Conservation (phyloP, 352 stramenopile genomes). For the Globisporangium takayamanum region DNA sequence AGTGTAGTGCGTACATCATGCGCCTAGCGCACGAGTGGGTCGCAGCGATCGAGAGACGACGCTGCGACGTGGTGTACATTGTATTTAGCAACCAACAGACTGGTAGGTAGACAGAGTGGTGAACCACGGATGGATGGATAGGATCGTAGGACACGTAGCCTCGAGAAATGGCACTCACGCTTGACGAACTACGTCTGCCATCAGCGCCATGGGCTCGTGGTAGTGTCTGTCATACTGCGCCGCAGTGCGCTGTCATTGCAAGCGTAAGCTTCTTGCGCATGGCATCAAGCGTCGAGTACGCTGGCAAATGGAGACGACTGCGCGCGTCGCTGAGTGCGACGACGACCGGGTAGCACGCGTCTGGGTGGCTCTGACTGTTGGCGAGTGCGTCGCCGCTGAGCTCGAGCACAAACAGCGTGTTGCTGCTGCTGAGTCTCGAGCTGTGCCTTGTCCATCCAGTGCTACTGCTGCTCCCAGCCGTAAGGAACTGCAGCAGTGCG, state of each 20-base stretch:
- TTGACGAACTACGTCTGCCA: no score
- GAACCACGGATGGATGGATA: neutral
- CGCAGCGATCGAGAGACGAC: neutral
- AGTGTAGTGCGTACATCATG: neutral
- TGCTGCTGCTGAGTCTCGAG: neutral
- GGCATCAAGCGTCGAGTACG: conserved; percentile 40
- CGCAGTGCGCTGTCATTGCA: conserved; percentile 35
- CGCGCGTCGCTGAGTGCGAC: conserved; percentile 17
- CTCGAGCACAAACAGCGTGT: conserved; percentile 30
- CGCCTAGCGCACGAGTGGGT: no score
- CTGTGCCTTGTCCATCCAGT: neutral
- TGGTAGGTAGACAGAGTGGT: neutral
- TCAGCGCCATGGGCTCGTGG: neutral
- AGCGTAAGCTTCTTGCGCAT: conserved; percentile 58
- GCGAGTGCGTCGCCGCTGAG: conserved; percentile 29
- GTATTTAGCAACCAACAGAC: conserved; percentile 8
- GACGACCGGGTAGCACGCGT: conserved; percentile 57
- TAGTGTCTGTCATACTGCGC: conserved; percentile 1
- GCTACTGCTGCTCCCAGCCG: conserved; percentile 13
- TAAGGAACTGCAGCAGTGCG: conserved; percentile 44
- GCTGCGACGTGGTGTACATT: conserved; percentile 7
- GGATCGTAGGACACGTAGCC: neutral
- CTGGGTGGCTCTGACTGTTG: conserved; percentile 38
- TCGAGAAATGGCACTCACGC: neutral
- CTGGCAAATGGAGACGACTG: conserved; percentile 46